A percentile compares a stretch with the other conserved stretches of the same genome.
Evolutionary conservation across 768 basidiomycete species (phyloP).

Genomic region (Kwoniella dendrophila): DNA sequence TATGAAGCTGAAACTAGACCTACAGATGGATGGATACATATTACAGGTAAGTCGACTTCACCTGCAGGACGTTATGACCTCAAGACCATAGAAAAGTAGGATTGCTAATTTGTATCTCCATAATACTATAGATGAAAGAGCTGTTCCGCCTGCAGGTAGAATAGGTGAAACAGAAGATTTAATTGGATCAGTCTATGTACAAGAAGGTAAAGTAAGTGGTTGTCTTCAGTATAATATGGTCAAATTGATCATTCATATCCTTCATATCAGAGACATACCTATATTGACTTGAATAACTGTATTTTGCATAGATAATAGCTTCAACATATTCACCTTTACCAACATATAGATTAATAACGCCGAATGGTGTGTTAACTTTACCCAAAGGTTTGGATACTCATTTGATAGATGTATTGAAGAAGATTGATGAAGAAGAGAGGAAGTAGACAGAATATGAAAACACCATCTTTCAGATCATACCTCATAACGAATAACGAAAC

Average conservation of each 20-base stretch:
- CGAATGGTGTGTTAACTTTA: conserved; percentile 47
- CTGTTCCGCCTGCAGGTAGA: conserved; percentile 50
- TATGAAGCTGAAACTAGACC: conserved; percentile 50
- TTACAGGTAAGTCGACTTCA: conserved; percentile 43
- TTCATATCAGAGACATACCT: background rate
- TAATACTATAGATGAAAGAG: conserved; percentile 44
- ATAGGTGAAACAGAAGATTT: conserved; percentile 55
- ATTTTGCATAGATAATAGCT: conserved; percentile 39
- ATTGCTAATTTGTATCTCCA: background rate
- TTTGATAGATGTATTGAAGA: conserved; percentile 39
- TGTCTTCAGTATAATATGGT: background rate
- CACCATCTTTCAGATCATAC: too few species aligned
- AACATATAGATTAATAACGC: conserved; percentile 49
- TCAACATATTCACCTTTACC: conserved; percentile 53
- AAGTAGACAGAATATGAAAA: background rate
- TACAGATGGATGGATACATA: conserved; percentile 54
- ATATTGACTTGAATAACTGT: background rate
- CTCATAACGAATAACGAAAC: too few species aligned
- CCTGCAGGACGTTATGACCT: background rate
- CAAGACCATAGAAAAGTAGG: background rate
- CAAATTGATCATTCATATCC: background rate
- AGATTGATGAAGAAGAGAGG: conserved; percentile 37
- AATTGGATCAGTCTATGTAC: conserved; percentile 53
- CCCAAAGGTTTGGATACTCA: conserved; percentile 50
- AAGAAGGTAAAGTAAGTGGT: conserved; percentile 47